Evolutionary conservation across 331 rosid species (phyloP), one percentile per base, ranked within the genome.

Genomic region (Ulmus americana): DNA sequence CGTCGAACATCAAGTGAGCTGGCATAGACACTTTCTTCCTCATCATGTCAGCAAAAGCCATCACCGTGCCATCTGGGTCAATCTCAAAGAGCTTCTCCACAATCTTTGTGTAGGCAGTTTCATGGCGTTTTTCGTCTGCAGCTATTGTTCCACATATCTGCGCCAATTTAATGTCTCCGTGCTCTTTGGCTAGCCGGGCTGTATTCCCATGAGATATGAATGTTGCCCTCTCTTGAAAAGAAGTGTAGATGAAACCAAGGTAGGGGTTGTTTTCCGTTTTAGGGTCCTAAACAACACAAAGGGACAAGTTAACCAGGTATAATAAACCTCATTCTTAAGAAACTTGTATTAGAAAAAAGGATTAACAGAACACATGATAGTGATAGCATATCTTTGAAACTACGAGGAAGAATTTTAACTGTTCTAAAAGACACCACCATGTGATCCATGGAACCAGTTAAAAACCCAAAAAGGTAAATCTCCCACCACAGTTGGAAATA

Each of bases 1-100:
- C 82, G 13, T 77, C 82, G 10, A 45, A 77, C 82, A 77, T 72
- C 72, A 77, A 47, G 72, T 77, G 82, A 49, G 82, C 82, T 1
- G 82, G 78, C 82, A 77, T 77, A 13, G 82, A 63, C 45, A 77
- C 57, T 61, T 72, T 77, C 56, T 77, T 77, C 78, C 11, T 77
- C 82, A 77, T 77, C 82, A 77, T 77, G 69, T 76, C 76, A 28
- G 76, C 80, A 52, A 76, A 76, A 62, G 80, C 76, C 69, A 70
- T 52, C 28, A 76, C 76, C n/a, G 80, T 76, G 69, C 73, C 72
- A 55, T 76, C 64, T 1, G 76, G 76, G 59, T 76, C 80, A 0
- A 76, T 70, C 69, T 76, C 80, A 54, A 76, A 70, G 55, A 76
- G 76, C 76, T 76, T 76, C 63, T 76, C 80, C 49, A 76, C 80